These are phyloP conservation scores for Papiliotrema terrestris DNA, from an alignment of 1,284 basidiomycete genomes.

Conservation along the genomic window DNA sequence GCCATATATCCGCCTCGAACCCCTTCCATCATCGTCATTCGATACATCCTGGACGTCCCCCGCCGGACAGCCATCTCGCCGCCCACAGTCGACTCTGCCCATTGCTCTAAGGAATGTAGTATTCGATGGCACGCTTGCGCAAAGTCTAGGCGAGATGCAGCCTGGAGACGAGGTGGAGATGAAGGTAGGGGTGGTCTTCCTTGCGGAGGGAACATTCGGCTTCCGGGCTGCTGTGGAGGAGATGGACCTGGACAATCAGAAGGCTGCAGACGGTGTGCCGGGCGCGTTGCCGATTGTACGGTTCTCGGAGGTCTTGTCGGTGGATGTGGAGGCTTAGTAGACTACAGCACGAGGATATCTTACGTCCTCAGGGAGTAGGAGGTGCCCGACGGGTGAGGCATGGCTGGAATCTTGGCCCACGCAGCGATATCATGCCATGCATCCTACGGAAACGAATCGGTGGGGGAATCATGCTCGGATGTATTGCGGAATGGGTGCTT, in stretches of 20 bases:
- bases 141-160: slow-evolving; percentile 59
- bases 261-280: neutral
- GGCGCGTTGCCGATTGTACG: slow-evolving; percentile 14
- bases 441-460: too few species aligned
- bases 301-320: slow-evolving; percentile 18
- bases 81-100: slow-evolving; percentile 10
- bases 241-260: slow-evolving; percentile 9
- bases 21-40: slow-evolving; percentile 27
- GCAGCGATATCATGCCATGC: too few species aligned
- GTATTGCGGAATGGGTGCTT: too few species aligned
- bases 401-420: too few species aligned
- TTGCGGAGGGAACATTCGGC: slow-evolving; percentile 68
- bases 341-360: too few species aligned
- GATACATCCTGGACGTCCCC: slow-evolving; percentile 28
- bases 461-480: too few species aligned
- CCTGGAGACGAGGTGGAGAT: slow-evolving; percentile 56
- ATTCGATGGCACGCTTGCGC: slow-evolving; percentile 62
- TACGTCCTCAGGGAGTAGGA: too few species aligned
- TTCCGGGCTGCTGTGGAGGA: slow-evolving; percentile 56
- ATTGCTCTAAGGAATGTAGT: slow-evolving; percentile 62
- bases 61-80: slow-evolving; percentile 7
- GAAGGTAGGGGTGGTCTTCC: slow-evolving; percentile 66
- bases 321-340: too few species aligned
- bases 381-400: too few species aligned
- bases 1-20: slow-evolving; percentile 38